Evolutionary conservation across 441 rosid genomes (phyloP).

Genomic region (Populus hybrid): DNA sequence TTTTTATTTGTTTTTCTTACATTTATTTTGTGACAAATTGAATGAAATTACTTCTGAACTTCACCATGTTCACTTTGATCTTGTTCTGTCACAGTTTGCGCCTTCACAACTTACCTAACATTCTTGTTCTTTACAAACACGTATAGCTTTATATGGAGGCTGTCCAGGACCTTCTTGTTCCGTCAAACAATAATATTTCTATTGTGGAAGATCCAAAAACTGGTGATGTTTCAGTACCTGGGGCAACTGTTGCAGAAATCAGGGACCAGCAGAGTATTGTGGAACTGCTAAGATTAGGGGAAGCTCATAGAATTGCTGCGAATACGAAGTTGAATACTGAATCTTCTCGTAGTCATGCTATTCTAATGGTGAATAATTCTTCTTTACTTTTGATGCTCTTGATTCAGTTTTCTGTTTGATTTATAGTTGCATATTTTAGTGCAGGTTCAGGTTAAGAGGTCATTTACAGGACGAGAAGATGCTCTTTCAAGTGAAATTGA

Average conservation of each 20-base stretch:
- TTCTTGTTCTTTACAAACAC: conserved; percentile 13
- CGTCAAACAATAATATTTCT: conserved; percentile 77
- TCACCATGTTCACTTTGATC: conserved; percentile 1
- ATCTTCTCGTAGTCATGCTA: conserved; percentile 98
- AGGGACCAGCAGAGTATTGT: conserved; percentile 78
- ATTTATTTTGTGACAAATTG: not conserved
- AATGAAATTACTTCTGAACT: not conserved
- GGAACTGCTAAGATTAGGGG: conserved; percentile 88
- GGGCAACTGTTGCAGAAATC: conserved; percentile 77
- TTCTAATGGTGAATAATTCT: conserved; percentile 68
- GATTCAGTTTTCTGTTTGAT: not conserved
- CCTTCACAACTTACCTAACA: conserved; percentile 10
- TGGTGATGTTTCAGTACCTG: conserved; percentile 95
- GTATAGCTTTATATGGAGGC: conserved; percentile 96
- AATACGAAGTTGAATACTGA: conserved; percentile 93
- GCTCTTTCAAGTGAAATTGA: conserved; percentile 47
- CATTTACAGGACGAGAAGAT: conserved; percentile 62
- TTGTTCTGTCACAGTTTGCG: not conserved
- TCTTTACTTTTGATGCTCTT: conserved; percentile 3
- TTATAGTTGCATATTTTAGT: conserved; percentile 13
- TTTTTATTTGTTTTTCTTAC: not conserved
- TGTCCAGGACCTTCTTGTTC: conserved; percentile 95
- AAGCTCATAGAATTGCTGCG: conserved; percentile 94
- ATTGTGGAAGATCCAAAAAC: conserved; percentile 95
- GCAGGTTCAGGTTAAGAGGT: conserved; percentile 88